Base-by-base conservation (phyloP, 106 monocot genomes). In the Agapanthus africanus region DNA sequence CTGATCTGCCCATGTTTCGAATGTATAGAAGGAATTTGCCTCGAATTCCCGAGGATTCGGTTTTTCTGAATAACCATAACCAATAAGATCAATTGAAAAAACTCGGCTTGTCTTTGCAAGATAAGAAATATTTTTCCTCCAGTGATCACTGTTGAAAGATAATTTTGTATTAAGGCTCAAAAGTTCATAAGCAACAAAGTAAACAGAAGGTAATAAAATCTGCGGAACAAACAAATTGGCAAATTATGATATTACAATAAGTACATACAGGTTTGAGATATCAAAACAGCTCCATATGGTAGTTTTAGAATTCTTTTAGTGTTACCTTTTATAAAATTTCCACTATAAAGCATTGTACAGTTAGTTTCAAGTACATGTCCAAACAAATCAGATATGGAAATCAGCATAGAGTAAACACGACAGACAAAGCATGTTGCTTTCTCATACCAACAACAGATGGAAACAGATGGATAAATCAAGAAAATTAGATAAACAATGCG, bases 31-130 rank as follows among this genome's bases (percentile, higher is more conserved):
- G 11, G 74, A 37, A 65, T 70, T 64, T 35, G 18, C 42, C 13
- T 42, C 79, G 70, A 77, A 23, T 10, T 88, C 82, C 32, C 79
- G 67, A 49, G 95, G 84, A 76, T 86, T 95, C 69, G 91, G 95
- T 74, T 95, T 95, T 38, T 91, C 95, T 31, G 95, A 95, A 77
- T 95, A 91, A 54, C 91, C 91, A 77, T 91, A 91, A 56, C 95
- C 95, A 74, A 95, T 88, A 62, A 95, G 88, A 80, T 95, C 95
- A 69, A 95, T 84, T 8, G 95, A 77, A 63, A 85, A 95, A 63
- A 91, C 91, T 65, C 78, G 83, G 42, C 79, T 70, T 34, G 81
- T 76, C 68, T 78, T 82, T 14, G 81, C 86, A 70, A 95, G 88
- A 40, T 78, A 38, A 56, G 86, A 70, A 78, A 88, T 87, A 61